Evolutionary conservation across 2,329 filamentous ascomycete species (phyloP).

Genomic region (Diplodia mutila): DNA sequence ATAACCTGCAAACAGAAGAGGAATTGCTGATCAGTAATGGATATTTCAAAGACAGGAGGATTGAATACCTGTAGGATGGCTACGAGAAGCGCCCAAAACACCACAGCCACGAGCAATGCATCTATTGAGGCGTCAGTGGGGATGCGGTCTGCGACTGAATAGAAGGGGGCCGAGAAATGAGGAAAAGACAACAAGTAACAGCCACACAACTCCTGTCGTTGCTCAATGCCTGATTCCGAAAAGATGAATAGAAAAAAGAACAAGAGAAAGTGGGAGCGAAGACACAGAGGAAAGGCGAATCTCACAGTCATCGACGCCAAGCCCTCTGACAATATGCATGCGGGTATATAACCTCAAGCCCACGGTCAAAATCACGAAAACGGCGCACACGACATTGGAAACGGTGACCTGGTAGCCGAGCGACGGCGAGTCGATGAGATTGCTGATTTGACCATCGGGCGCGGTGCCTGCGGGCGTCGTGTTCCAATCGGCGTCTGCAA

Average conservation of each 20-base stretch:
- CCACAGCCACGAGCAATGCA: background rate
- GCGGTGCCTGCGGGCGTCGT: slow-evolving; percentile 5
- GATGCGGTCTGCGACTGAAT: background rate
- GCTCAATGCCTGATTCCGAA: too few relatives aligned
- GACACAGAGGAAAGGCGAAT: background rate
- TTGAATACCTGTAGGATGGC: background rate
- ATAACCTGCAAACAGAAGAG: background rate
- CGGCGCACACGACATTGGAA: background rate
- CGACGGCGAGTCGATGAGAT: slow-evolving; percentile 1
- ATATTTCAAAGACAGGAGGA: too few relatives aligned
- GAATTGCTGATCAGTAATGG: background rate
- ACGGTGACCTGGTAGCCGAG: slow-evolving; percentile 3
- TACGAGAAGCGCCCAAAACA: slow-evolving; percentile 3
- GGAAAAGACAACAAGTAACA: too few relatives aligned
- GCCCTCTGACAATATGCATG: slow-evolving; percentile 5
- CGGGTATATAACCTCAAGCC: slow-evolving; percentile 13
- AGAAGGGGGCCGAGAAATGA: background rate
- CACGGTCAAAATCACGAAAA: background rate
- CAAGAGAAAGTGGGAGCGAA: too few relatives aligned
- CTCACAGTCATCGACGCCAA: slow-evolving; percentile 17
- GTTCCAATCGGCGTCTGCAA: background rate
- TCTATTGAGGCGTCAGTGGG: slow-evolving; percentile 10
- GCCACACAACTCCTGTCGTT: too few relatives aligned
- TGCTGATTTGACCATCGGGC: slow-evolving; percentile 4
- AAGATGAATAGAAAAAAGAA: background rate